Evolutionary conservation across 2,329 filamentous ascomycete species (phyloP).

Genomic region (Calonectria ilicicola): DNA sequence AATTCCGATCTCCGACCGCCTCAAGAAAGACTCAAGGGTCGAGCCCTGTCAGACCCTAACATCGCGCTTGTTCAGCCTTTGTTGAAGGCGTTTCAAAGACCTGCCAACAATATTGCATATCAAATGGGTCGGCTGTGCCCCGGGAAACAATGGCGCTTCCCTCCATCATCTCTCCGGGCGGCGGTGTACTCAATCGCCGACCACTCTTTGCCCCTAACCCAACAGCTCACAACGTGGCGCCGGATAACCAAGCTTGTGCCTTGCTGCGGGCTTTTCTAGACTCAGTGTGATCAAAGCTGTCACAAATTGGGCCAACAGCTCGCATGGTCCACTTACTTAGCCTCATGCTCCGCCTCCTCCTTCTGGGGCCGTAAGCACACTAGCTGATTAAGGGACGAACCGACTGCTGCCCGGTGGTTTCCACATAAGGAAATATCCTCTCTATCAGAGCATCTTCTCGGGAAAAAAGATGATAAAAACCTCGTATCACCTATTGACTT

Average conservation of each 20-base stretch:
- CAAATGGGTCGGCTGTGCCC: not conserved
- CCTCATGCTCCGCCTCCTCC: slow-evolving; percentile 3
- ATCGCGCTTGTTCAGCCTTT: not conserved
- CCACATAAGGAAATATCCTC: not conserved
- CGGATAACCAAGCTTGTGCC: not conserved
- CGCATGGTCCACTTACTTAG: not conserved
- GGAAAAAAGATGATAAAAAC: not conserved
- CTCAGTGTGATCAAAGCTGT: not conserved
- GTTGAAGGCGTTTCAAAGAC: not conserved
- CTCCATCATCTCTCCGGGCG: not conserved
- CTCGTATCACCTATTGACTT: not conserved
- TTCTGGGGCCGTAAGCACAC: not conserved
- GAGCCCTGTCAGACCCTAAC: not conserved
- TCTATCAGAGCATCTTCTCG: not conserved
- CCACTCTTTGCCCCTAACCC: not conserved
- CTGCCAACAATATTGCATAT: not conserved
- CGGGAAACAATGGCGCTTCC: not conserved
- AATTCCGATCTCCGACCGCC: not conserved
- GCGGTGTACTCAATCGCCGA: not conserved
- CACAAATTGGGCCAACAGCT: not conserved
- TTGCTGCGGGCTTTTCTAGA: not conserved
- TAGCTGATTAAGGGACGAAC: slow-evolving; percentile 4
- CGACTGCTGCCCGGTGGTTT: not conserved
- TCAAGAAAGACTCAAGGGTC: not conserved
- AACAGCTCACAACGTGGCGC: not conserved